Conservation (phyloP, 306 rosid species). For the Dryas octopetala region DNA sequence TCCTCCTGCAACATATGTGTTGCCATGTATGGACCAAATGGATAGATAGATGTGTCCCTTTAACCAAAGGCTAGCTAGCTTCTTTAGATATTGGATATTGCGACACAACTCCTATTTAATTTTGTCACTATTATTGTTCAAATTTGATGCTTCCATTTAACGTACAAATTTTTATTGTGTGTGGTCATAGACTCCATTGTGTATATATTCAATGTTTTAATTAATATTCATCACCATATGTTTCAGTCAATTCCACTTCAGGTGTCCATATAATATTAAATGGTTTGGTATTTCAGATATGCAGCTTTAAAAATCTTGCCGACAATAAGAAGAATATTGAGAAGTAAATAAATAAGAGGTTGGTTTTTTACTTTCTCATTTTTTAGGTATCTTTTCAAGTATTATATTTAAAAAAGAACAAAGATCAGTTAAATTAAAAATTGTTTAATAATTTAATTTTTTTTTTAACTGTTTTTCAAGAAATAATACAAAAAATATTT, state of each 20-base stretch:
- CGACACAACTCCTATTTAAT: constrained; percentile 14
- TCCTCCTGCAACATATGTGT: constrained; percentile 21
- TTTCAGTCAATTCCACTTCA: neutral
- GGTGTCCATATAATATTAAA: neutral
- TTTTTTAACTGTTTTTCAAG: no score
- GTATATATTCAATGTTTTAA: neutral
- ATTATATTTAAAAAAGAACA: no score
- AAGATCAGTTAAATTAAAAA: no score
- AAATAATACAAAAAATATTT: no score
- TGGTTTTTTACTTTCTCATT: no score
- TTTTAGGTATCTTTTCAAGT: no score
- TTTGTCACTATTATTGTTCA: constrained; percentile 23
- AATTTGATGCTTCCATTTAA: constrained; percentile 16
- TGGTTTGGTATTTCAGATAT: neutral
- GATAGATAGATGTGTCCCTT: constrained; percentile 31
- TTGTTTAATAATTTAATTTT: no score
- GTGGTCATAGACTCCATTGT: neutral
- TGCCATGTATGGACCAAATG: constrained; percentile 39
- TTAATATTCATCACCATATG: constrained; percentile 3
- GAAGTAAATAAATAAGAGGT: neutral
- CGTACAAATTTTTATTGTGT: neutral
- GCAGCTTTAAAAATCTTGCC: constrained; percentile 5
- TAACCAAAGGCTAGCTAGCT: constrained; percentile 20
- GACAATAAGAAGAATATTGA: neutral
- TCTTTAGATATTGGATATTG: constrained; percentile 16